Percentiles rank a stretch among this genome's conserved stretches.
These are phyloP conservation scores for Coemansia sp. DNA, from an alignment of 192 early-diverging fungal genomes.

Conservation along the genomic window DNA sequence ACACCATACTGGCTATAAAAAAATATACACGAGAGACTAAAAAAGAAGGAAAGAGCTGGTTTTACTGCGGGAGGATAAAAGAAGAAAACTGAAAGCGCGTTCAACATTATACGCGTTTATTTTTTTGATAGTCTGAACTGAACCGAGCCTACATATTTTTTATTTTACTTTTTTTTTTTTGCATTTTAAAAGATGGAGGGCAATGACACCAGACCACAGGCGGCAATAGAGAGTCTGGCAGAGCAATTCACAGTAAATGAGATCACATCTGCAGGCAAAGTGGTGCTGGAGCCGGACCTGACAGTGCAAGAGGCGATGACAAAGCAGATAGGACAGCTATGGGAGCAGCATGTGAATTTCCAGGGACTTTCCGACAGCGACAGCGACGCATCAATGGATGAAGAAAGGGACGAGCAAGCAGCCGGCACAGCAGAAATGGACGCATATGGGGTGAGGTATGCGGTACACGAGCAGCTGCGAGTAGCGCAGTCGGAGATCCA, in stretches of 20 bases:
- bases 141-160: neutral
- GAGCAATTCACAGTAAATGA: conserved; percentile 22
- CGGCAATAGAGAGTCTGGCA: conserved; percentile 28
- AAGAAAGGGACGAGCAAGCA: neutral
- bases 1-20: conserved; percentile 51
- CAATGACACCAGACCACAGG: conserved; percentile 6
- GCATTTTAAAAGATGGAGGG: neutral
- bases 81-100: conserved; percentile 1
- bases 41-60: neutral
- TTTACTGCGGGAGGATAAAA: neutral
- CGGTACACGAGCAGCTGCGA: conserved; percentile 35
- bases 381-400: neutral
- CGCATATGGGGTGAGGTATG: conserved; percentile 32
- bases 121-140: neutral
- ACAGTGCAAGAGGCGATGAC: conserved; percentile 30
- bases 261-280: conserved; percentile 18
- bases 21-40: neutral
- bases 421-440: conserved; percentile 14
- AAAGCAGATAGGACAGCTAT: conserved; percentile 45
- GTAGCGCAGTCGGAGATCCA: conserved; percentile 49
- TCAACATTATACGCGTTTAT: neutral
- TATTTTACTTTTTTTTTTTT: neutral
- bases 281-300: conserved; percentile 17
- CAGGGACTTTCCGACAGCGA: conserved; percentile 23
- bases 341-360: conserved; percentile 40